These are phyloP conservation scores for Haplosporangium sp. DNA, from an alignment of 371 early-diverging fungal genomes.

Conservation along the genomic window DNA sequence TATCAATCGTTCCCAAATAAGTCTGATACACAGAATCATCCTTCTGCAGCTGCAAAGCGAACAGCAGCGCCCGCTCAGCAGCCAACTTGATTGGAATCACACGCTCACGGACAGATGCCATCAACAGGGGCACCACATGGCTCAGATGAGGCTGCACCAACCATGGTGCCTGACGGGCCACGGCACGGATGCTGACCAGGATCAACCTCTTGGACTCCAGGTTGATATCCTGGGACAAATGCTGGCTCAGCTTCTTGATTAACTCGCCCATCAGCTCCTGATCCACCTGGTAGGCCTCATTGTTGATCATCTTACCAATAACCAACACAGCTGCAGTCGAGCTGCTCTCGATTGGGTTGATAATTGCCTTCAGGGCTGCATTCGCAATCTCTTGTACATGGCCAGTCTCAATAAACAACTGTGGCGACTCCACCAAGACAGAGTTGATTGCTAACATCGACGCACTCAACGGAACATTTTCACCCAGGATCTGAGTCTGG, in stretches of 20 bases:
- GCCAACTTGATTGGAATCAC: constrained; percentile 85
- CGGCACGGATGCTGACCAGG: constrained; percentile 55
- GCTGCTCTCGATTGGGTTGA: constrained; percentile 33
- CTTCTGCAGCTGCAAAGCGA: constrained; percentile 69
- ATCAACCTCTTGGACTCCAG: constrained; percentile 61
- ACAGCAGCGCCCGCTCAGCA: constrained; percentile 81
- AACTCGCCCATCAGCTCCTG: constrained; percentile 48
- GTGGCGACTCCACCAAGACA: constrained; percentile 61
- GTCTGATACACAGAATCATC: constrained; percentile 55
- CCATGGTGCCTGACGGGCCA: constrained; percentile 58
- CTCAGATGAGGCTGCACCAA: constrained; percentile 61
- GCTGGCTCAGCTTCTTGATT: constrained; percentile 52
- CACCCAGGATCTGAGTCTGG: constrained; percentile 57
- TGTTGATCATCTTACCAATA: constrained; percentile 62
- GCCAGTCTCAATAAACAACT: constrained; percentile 56
- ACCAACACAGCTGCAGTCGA: constrained; percentile 60
- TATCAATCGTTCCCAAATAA: constrained; percentile 63
- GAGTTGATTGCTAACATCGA: constrained; percentile 62
- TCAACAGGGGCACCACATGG: constrained; percentile 70
- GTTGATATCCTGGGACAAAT: constrained; percentile 46
- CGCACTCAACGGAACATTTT: constrained; percentile 56
- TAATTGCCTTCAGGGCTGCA: constrained; percentile 34
- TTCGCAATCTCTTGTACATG: constrained; percentile 47
- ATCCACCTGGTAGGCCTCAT: constrained; percentile 57
- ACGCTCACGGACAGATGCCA: constrained; percentile 81